Evolutionary conservation across 768 basidiomycete species (phyloP), one percentile per base, ranked within the genome.

Genomic region (Podaxis sp.): DNA sequence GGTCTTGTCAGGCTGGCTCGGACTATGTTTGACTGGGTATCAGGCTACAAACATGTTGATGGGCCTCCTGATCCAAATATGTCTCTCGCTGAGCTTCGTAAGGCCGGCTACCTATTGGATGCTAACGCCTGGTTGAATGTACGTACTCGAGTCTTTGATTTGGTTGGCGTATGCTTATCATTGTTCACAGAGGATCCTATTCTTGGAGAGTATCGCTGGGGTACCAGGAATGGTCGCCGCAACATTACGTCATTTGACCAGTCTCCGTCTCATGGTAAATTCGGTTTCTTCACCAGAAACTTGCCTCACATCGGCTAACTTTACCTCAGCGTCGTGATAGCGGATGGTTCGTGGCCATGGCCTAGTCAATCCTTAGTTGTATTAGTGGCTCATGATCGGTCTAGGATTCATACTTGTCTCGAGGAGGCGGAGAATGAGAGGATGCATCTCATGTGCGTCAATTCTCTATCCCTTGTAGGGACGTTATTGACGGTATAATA

Each of bases 341-440:
- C 66, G 82, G 83, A 69, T 84, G 82, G 81, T 81, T 55, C 53
- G 78, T 64, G 50, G n/a, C 48, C 11, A 41, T 28, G 13, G 10
- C 51, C 20, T 24, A 13, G 10, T 8, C 12, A 15, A 38, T 41
- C 28, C 28, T 44, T 24, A 3, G 24, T 62, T 22, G 26, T 59
- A 60, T 24, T 38, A 12, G 30, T 44, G 7, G 6, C 54, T 65
- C 20, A 54, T 63, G 6, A 48, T 61, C 61, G 85, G n/a, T 22
- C 3, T 40, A 95, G 95, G 95, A 97, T 97, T 66, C 93, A 95
- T 72, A 96, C 94, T 5, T 84, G 94, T 49, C 78, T 97, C 17
- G 90, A 95, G 72, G 96, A 97, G 77, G 95, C 95, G 12, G 95
- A 99, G 72, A 99, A 99, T 72, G 96, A 99, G 77, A 81, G 96